Conservation (phyloP, 2,329 filamentous ascomycete species). For the Lecanoromycetidae sp. region DNA sequence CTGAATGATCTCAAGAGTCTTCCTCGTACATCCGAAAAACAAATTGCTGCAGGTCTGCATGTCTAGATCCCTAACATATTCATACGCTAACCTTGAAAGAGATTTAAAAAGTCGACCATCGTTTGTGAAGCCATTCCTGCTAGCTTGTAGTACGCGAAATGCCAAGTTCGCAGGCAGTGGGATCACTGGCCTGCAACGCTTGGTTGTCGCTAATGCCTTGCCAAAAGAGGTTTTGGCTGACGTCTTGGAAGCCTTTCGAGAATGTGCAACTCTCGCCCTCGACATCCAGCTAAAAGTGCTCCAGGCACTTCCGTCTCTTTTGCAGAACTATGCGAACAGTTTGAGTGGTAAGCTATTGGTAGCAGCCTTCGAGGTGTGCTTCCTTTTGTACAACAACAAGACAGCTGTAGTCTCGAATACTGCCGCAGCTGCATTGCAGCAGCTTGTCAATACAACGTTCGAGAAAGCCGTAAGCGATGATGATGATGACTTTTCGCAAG, state of each 20-base stretch:
- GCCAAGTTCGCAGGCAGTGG: constrained; percentile 79
- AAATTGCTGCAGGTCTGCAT: constrained; percentile 53
- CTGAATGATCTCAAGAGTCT: constrained; percentile 75
- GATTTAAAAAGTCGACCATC: constrained; percentile 70
- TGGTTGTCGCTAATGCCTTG: constrained; percentile 71
- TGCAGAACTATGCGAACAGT: constrained; percentile 80
- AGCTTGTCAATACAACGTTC: constrained; percentile 83
- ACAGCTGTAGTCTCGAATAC: constrained; percentile 91
- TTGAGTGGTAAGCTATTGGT: constrained; percentile 71
- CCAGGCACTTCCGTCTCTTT: constrained; percentile 74
- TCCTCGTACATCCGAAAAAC: constrained; percentile 60
- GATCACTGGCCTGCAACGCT: constrained; percentile 74
- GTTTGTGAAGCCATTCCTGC: constrained; percentile 87
- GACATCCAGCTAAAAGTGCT: constrained; percentile 95
- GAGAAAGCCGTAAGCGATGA: constrained; percentile 82
- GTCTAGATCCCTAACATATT: constrained; percentile 5
- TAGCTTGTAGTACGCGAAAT: constrained; percentile 84
- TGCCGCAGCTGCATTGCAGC: constrained; percentile 88
- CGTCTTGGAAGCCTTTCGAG: constrained; percentile 74
- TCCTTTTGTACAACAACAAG: constrained; percentile 80
- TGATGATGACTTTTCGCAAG: constrained; percentile 39
- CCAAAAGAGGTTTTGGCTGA: constrained; percentile 70
- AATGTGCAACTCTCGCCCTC: constrained; percentile 60
- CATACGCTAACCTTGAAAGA: constrained; percentile 32
- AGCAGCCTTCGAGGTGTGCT: constrained; percentile 78